A percentile compares a stretch with the other conserved stretches of the same genome.
Evolutionary conservation across 129 eudicot genomes (phyloP).

Genomic region (Scalesia atractyloides): DNA sequence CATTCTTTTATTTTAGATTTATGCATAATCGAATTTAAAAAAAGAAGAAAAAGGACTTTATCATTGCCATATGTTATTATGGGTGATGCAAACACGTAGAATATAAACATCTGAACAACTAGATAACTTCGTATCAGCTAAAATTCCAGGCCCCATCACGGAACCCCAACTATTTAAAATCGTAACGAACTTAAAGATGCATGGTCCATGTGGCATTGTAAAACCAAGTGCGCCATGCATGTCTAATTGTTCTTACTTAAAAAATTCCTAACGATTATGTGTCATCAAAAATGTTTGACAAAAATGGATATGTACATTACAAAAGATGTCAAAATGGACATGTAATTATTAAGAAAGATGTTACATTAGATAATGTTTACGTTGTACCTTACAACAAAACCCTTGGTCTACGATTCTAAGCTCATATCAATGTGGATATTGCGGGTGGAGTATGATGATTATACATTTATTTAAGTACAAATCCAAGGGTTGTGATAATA

Average conservation of each 20-base stretch:
- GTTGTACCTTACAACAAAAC: neutral
- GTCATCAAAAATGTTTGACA: neutral
- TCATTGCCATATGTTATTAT: neutral
- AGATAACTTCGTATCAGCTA: too few relatives aligned
- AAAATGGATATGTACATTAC: neutral
- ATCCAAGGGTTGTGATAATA: neutral
- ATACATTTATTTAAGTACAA: neutral
- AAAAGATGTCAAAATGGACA: neutral
- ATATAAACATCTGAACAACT: too few relatives aligned
- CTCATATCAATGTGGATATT: slow-evolving; percentile 1
- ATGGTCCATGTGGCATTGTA: neutral
- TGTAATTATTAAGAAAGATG: neutral
- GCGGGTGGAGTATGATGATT: neutral
- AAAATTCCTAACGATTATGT: neutral
- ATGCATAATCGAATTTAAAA: neutral
- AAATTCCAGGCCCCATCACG: neutral
- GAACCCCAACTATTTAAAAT: slow-evolving; percentile 1
- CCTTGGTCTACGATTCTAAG: neutral
- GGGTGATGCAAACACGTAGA: too few relatives aligned
- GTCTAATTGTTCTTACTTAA: neutral
- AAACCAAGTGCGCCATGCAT: slow-evolving; percentile 8
- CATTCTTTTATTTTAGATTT: neutral
- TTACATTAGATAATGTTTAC: neutral
- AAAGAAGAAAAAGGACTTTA: neutral
- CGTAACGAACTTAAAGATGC: slow-evolving; percentile 10